A percentile compares a stretch with the other conserved stretches of the same genome.
phyloP scores from a whole-genome alignment of 2,329 filamentous ascomycete genomes.

The Davidsoniella eucalypti region DNA sequence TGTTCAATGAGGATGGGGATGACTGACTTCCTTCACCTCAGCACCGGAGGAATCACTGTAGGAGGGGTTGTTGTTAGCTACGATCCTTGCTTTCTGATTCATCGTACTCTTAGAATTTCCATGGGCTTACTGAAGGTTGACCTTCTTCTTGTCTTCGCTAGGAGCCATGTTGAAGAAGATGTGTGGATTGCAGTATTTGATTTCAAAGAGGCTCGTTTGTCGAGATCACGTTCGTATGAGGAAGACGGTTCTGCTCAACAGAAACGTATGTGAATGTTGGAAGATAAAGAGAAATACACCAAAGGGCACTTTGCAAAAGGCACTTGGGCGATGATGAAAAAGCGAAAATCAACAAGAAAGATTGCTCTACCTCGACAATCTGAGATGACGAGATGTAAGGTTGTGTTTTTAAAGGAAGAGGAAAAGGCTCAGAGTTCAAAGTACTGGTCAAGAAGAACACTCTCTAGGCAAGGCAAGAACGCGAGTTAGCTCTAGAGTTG shows the following conservation, averaged over 20 bases:
- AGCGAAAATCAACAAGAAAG: constrained; percentile 1
- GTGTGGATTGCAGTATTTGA: neutral
- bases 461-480: neutral
- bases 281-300: constrained; percentile 2
- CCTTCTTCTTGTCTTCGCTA: constrained; percentile 62
- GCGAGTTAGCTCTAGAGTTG: neutral
- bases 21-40: constrained; percentile 63
- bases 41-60: constrained; percentile 74
- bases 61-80: constrained; percentile 21
- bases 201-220: constrained; percentile 2
- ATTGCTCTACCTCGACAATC: neutral
- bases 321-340: constrained; percentile 1
- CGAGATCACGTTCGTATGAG: constrained; percentile 3
- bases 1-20: constrained; percentile 1
- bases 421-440: neutral
- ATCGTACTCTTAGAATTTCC: neutral
- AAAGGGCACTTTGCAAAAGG: constrained; percentile 1
- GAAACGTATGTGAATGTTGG: constrained; percentile 5
- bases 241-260: constrained; percentile 10
- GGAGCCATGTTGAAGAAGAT: constrained; percentile 39
- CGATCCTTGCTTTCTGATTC: neutral
- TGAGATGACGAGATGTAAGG: constrained; percentile 4
- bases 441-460: neutral
- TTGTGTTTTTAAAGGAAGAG: constrained; percentile 1
- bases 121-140: constrained; percentile 56